A percentile compares a stretch with the other conserved stretches of the same genome.
phyloP scores from a whole-genome alignment of 140 eudicot species.

The Ambrosia hybrid region DNA sequence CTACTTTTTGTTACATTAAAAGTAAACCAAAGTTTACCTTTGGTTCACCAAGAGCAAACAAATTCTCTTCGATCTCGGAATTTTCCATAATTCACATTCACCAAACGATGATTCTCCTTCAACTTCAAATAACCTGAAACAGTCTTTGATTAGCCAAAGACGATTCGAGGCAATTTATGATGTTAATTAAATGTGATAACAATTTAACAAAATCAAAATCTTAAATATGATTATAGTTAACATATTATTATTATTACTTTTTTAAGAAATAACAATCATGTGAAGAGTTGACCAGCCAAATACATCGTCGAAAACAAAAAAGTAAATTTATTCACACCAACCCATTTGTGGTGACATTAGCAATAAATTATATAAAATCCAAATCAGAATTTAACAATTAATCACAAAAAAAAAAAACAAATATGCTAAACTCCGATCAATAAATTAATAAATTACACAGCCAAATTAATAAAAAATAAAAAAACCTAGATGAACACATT shows the following conservation, averaged over 20 bases:
- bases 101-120: slow-evolving; percentile 11
- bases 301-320: neutral
- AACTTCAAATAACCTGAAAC: slow-evolving; percentile 33
- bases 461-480: neutral
- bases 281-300: slow-evolving; percentile 15
- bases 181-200: neutral
- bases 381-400: neutral
- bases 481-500: slow-evolving; percentile 21
- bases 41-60: slow-evolving; percentile 83
- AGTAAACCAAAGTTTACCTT: slow-evolving; percentile 50
- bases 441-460: neutral
- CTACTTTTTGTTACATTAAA: too few relatives aligned
- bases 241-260: neutral
- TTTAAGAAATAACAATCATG: neutral
- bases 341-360: slow-evolving; percentile 12
- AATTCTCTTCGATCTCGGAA: slow-evolving; percentile 76
- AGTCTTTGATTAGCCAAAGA: too few relatives aligned
- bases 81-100: slow-evolving; percentile 57
- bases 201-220: neutral
- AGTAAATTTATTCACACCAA: neutral
- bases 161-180: too few relatives aligned
- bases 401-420: too few relatives aligned
- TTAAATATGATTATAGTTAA: neutral
- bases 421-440: too few relatives aligned
- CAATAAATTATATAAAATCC: slow-evolving; percentile 14